These are phyloP conservation scores for Ophiosphaerella korrae DNA, from an alignment of 2,329 filamentous ascomycete genomes.

Conservation along the genomic window DNA sequence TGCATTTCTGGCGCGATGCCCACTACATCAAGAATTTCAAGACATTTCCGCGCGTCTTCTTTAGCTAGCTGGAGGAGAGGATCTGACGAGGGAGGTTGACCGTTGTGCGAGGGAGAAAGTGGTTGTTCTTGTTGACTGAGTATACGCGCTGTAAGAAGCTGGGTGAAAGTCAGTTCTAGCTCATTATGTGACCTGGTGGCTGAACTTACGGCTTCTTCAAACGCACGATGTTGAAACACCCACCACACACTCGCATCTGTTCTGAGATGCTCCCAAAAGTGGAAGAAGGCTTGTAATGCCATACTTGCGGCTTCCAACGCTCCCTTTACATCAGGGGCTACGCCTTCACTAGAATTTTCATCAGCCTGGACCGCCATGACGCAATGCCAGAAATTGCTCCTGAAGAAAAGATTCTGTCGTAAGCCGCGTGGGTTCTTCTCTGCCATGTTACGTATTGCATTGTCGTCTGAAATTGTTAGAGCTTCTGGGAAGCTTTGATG, in stretches of 20 bases:
- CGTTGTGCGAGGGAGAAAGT: slow-evolving; percentile 29
- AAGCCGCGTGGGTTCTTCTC: slow-evolving; percentile 68
- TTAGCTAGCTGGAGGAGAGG: slow-evolving; percentile 47
- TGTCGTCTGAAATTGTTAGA: slow-evolving; percentile 71
- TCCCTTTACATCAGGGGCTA: slow-evolving; percentile 64
- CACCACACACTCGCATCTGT: slow-evolving; percentile 80
- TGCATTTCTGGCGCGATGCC: slow-evolving; percentile 55
- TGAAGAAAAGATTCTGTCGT: slow-evolving; percentile 76
- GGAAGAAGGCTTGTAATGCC: slow-evolving; percentile 75
- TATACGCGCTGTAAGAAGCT: slow-evolving; percentile 49
- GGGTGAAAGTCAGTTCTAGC: neutral
- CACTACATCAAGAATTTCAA: slow-evolving; percentile 53
- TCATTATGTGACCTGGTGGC: neutral
- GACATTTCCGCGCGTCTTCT: slow-evolving; percentile 51
- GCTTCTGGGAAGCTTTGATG: slow-evolving; percentile 74
- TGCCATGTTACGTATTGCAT: slow-evolving; percentile 63
- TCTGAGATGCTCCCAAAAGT: slow-evolving; percentile 71
- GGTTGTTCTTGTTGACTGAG: slow-evolving; percentile 44
- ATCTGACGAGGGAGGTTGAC: slow-evolving; percentile 35
- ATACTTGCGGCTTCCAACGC: slow-evolving; percentile 78
- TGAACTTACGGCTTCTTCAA: slow-evolving; percentile 73
- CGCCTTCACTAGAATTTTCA: slow-evolving; percentile 63
- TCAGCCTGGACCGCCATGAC: slow-evolving; percentile 78
- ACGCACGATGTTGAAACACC: slow-evolving; percentile 82
- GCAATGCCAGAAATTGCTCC: slow-evolving; percentile 83